Evolutionary conservation across 345 rosid species (phyloP).

Genomic region (Clarkia xantiana): DNA sequence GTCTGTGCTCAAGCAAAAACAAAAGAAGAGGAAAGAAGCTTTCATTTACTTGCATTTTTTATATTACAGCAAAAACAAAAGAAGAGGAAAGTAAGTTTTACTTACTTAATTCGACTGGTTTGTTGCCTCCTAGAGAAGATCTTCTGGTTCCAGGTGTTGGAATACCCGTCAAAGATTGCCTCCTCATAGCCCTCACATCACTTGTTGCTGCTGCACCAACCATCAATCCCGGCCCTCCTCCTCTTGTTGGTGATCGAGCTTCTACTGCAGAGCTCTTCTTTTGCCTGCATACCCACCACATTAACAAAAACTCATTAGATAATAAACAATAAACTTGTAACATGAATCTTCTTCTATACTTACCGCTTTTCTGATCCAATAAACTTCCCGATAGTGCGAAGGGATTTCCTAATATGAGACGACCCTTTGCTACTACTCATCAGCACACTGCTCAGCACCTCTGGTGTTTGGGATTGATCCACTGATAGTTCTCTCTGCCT

Average conservation of each 20-base stretch:
- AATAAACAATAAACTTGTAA: neutral
- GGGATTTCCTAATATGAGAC: constrained; percentile 69
- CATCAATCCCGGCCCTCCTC: constrained; percentile 18
- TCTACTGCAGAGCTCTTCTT: constrained; percentile 35
- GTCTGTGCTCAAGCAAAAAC: constrained; percentile 1
- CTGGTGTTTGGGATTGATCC: constrained; percentile 15
- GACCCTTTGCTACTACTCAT: constrained; percentile 35
- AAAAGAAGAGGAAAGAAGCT: neutral
- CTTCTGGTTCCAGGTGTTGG: constrained; percentile 36
- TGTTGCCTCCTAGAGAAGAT: constrained; percentile 75
- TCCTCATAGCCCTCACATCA: constrained; percentile 34
- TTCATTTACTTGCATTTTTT: too few relatives aligned
- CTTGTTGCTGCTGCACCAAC: constrained; percentile 12
- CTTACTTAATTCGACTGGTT: constrained; percentile 38
- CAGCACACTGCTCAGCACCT: neutral
- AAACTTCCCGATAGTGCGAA: constrained; percentile 72
- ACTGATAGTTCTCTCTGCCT: constrained; percentile 22
- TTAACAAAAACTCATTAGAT: neutral
- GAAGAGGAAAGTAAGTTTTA: neutral
- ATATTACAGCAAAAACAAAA: too few relatives aligned
- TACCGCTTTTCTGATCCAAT: constrained; percentile 84
- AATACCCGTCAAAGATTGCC: constrained; percentile 69
- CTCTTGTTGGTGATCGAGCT: constrained; percentile 28
- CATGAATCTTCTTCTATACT: neutral
- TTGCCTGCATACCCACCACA: constrained; percentile 1